Evolutionary conservation across 257 asterid genomes (phyloP).

Genomic region (Nicotiana obtusifolia): DNA sequence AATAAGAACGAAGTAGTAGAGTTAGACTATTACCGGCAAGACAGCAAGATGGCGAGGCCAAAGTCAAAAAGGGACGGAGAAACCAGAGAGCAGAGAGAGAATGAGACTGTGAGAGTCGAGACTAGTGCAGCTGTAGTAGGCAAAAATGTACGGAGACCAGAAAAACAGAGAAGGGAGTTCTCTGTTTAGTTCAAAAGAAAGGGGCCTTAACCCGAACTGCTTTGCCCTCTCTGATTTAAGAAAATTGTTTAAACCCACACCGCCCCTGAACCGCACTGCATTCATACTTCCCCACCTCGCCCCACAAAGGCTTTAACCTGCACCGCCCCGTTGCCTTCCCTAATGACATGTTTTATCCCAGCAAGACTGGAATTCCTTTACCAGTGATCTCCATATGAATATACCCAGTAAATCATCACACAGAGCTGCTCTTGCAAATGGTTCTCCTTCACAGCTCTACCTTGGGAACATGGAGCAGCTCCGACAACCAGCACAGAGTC

Average conservation of each 20-base stretch:
- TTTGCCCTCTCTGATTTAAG: too few relatives aligned
- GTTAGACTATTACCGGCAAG: background rate
- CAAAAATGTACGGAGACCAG: too few relatives aligned
- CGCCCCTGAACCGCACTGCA: too few relatives aligned
- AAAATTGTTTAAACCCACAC: too few relatives aligned
- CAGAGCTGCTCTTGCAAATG: slow-evolving; percentile 41
- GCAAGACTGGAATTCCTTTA: slow-evolving; percentile 6
- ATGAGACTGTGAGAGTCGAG: background rate
- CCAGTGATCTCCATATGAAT: slow-evolving; percentile 48
- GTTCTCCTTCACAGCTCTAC: slow-evolving; percentile 33
- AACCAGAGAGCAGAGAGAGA: background rate
- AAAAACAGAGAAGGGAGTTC: too few relatives aligned
- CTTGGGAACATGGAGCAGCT: slow-evolving; percentile 48
- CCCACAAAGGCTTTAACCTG: too few relatives aligned
- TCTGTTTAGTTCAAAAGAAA: too few relatives aligned
- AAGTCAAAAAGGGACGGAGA: too few relatives aligned
- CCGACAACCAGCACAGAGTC: slow-evolving; percentile 58
- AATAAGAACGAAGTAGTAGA: background rate
- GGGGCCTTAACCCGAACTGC: too few relatives aligned
- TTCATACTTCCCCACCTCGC: too few relatives aligned
- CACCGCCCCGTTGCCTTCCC: too few relatives aligned
- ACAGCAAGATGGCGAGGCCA: background rate
- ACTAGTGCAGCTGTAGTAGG: too few relatives aligned
- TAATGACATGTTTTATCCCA: background rate
- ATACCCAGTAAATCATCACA: slow-evolving; percentile 43